Evolutionary conservation across 495 filamentous ascomycete species (phyloP), one percentile per base, ranked within the genome.

Genomic region (Hypomontagnella monticulosa): DNA sequence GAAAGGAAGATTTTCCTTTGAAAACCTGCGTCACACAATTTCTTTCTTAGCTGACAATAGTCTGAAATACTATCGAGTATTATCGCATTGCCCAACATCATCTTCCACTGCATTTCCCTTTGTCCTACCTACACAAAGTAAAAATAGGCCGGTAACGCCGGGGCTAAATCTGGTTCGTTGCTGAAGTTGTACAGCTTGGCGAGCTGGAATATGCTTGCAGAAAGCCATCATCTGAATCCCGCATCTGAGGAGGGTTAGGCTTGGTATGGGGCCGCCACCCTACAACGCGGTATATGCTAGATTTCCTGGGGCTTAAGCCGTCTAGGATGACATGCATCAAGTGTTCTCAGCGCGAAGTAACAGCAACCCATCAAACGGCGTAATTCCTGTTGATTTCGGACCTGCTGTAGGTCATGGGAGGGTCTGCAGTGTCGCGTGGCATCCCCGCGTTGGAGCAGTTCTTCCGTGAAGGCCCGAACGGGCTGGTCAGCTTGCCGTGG

Each of bases 351-450:
- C 58, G 47, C 23, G 23, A 27, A 27, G 23, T 27, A 27, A 27
- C 48, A 20, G 30, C 32, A 42, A 47, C 43, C 38, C 59, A 32
- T 53, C 37, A 8, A 36, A 18, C 18, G 10, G 27, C 8, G 54
- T 33, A 30, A 47, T 4, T 20, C 8, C 30, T 14, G 49, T 32
- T 33, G 12, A 42, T 50, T 50, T 59, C 42, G 50, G 42, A 56
- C 41, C 16, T 43, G 41, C 49, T 57, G 36, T 50, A 55, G 66
- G 66, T 69, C 66, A 69, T 63, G 60, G 55, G 53, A 23, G 46
- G 34, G 42, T 50, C 60, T 69, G 66, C 55, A 60, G 12, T 40
- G 66, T 69, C 59, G 66, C 66, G 66, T 69, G 66, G 66, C 66
- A 20, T 54, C 66, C 60, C 66, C 60, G 55, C 66, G 66, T 69